Evolutionary conservation across 2,329 filamentous ascomycete species (phyloP).

Genomic region (Magnaporthiopsis incrustans): DNA sequence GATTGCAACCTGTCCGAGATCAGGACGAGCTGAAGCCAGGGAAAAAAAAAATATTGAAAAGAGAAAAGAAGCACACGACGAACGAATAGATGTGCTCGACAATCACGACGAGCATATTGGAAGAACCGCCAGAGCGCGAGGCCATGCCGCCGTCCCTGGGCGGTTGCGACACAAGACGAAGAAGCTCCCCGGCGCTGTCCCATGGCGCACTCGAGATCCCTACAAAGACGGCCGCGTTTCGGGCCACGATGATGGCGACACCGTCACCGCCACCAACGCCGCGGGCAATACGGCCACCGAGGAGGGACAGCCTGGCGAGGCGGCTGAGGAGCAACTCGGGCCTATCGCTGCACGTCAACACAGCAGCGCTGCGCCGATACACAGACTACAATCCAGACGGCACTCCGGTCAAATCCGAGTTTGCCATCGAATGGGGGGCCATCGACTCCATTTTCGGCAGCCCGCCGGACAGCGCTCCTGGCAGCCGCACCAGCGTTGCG

Average conservation of each 20-base stretch:
- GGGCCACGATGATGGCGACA: constrained; percentile 4
- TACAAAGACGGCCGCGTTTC: background rate
- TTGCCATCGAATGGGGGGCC: background rate
- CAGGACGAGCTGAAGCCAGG: background rate
- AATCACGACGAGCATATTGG: background rate
- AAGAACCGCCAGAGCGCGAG: background rate
- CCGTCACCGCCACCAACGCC: constrained; percentile 20
- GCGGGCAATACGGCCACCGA: constrained; percentile 9
- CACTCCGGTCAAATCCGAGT: constrained; percentile 20
- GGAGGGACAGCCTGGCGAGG: constrained; percentile 11
- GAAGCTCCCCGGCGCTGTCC: constrained; percentile 3
- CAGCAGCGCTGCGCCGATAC: constrained; percentile 35
- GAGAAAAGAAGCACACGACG: background rate
- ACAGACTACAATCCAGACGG: constrained; percentile 36
- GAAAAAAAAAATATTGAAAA: background rate
- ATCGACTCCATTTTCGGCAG: background rate
- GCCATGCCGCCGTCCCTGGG: background rate
- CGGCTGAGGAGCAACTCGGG: constrained; percentile 37
- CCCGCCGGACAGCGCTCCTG: background rate
- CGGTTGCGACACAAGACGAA: background rate
- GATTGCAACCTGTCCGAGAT: background rate
- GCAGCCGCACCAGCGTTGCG: background rate
- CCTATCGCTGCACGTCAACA: constrained; percentile 35
- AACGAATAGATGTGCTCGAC: background rate
- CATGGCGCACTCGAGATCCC: background rate